Evolutionary conservation across 1,139 yeast genomes (phyloP), one percentile per base, ranked within the genome.

Genomic region (Yamadazyma sp.): DNA sequence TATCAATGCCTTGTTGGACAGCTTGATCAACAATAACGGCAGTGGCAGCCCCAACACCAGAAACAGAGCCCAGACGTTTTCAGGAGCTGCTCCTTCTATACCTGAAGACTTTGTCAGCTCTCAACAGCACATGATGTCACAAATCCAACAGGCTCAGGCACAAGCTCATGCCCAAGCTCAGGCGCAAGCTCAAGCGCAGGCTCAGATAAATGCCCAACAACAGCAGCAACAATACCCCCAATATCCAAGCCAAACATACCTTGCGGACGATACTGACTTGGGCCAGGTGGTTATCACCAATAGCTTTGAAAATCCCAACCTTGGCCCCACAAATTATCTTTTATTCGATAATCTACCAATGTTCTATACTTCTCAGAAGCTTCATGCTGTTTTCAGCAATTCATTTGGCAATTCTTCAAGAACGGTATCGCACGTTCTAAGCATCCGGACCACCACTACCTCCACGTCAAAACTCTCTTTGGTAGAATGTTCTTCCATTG

Each of bases 301-400:
- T 5, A 78, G 83, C 38, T 79, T 80, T 54, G 84, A 81, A 42
- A 86, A 82, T 53, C 75, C 86, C 2, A 71, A 78, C 20, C 66
- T 85, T 44, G 88, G 87, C 2, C 91, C 95, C 7, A 84, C 97
- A 0, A 78, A 83, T 47, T 81, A 83, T 12, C 69, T 91, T 36
- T 74, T 91, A 55, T 71, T 91, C 41, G 87, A 89, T 39, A 87
- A 89, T 57, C 66, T 91, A 50, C 91, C 96, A 17, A 64, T 58
- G 29, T 62, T 67, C 37, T 54, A 70, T 37, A 69, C 69, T 44
- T 55, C 75, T 0, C 42, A 54, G 33, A 69, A 61, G 46, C 57
- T 72, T 34, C 66, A 59, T 51, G 56, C 65, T 29, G 55, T 70
- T 15, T 55, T 71, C 36, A 53, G 52, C 39, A 66, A 57, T 43